These are phyloP conservation scores for Vigna trinervia DNA, from an alignment of 306 rosid species.

Conservation along the genomic window DNA sequence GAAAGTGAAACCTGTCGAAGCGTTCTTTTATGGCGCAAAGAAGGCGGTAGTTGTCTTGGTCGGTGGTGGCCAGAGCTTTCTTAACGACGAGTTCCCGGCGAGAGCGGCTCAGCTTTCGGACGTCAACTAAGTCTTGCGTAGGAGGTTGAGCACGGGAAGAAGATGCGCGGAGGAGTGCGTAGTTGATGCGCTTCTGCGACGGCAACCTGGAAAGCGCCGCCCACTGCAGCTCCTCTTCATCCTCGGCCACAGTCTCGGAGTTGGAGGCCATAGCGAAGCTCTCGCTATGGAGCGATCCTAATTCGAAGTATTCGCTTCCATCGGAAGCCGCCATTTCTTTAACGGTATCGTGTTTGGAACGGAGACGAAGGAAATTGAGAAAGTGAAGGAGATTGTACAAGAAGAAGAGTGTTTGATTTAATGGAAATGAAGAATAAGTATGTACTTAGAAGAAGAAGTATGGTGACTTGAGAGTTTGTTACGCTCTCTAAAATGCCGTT, in stretches of 20 bases:
- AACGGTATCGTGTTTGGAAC: background rate
- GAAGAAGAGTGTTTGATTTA: background rate
- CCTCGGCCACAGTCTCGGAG: conserved; percentile 66
- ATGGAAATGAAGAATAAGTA: too few relatives aligned
- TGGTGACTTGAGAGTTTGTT: too few relatives aligned
- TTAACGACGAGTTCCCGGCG: conserved; percentile 72
- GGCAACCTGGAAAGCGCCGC: conserved; percentile 72
- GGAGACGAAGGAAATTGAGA: background rate
- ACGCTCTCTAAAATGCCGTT: too few relatives aligned
- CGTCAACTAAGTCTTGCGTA: conserved; percentile 53
- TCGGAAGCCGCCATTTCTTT: conserved; percentile 76
- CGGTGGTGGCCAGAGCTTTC: conserved; percentile 76
- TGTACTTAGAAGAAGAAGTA: too few relatives aligned
- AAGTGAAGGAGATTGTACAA: background rate
- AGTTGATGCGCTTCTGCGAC: conserved; percentile 60
- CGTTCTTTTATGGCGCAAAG: conserved; percentile 80
- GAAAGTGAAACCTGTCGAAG: conserved; percentile 51
- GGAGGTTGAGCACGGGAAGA: conserved; percentile 15
- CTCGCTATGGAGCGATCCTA: conserved; percentile 36
- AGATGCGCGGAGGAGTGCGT: conserved; percentile 56
- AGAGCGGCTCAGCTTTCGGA: conserved; percentile 60
- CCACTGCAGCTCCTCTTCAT: conserved; percentile 79
- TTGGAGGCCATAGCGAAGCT: conserved; percentile 69
- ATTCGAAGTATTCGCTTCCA: conserved; percentile 80
- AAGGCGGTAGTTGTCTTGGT: conserved; percentile 71